Evolutionary conservation across 495 filamentous ascomycete genomes (phyloP), one percentile per base, ranked within the genome.

Genomic region (Cetradonia linearis): DNA sequence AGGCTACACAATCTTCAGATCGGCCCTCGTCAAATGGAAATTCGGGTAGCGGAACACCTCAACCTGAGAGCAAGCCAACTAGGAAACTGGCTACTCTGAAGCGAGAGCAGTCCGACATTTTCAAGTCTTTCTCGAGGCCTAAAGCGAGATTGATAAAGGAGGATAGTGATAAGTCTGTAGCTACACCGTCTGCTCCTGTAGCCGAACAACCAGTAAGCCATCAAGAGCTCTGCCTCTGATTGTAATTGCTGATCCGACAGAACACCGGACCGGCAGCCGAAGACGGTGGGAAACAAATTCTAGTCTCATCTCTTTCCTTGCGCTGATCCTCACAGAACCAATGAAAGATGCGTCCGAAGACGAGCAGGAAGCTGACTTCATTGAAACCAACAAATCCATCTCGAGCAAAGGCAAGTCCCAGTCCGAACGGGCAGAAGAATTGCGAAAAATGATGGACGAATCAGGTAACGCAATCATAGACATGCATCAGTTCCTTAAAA

Each of bases 371-470:
- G 79, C 83, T 5, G 81, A 83, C 30, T 79, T 83, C 69, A 65
- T 74, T 62, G 62, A 74, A 62, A 67, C 68, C 68, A 62, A 63
- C 71, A 49, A 66, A 78, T 73, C 50, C 67, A 48, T 57, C 67
- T 66, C 56, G 62, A 70, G 47, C 55, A 70, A 70, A 25, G 71
- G 70, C n/a, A 83, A 84, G 69, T 78, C 73, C 11, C 81, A 81
- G 64, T 85, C 81, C 59, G 83, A 88, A 58, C 83, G 89, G 20
- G 83, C 89, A 68, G 88, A 85, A 47, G 79, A 79, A 59, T 77
- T 95, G 14, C 80, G 76, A 52, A 81, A 82, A 60, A 94, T 95
- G 90, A 94, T 95, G 90, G 88, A 95, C 33, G 81, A 88, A 65
- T 84, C 87, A 44, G 86, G 85, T 67, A 81, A 73, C 72, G 54